These are phyloP conservation scores for Drechslerella coelobrocha DNA, from an alignment of 2,329 filamentous ascomycete genomes.

Conservation along the genomic window DNA sequence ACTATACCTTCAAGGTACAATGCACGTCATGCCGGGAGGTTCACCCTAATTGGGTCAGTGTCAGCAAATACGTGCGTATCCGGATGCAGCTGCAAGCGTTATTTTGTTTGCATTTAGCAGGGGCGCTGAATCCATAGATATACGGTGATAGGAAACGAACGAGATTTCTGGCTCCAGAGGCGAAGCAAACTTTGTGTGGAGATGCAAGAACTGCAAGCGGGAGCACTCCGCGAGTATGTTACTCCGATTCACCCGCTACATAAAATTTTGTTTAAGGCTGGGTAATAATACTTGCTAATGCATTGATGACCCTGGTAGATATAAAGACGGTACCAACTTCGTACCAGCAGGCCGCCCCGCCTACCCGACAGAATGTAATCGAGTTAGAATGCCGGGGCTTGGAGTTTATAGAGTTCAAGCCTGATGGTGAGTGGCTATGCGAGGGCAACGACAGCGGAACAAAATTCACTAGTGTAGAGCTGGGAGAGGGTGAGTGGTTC, in stretches of 20 bases:
- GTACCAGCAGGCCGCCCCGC: slow-evolving; percentile 74
- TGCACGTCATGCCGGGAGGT: slow-evolving; percentile 96
- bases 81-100: too few relatives aligned
- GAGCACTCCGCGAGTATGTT: slow-evolving; percentile 43
- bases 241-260: neutral
- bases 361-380: slow-evolving; percentile 79
- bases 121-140: slow-evolving; percentile 13
- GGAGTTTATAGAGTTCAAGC: slow-evolving; percentile 87
- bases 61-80: slow-evolving; percentile 83
- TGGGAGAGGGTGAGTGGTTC: slow-evolving; percentile 93
- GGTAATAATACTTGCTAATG: neutral
- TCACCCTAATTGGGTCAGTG: slow-evolving; percentile 82
- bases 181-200: slow-evolving; percentile 99
- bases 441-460: slow-evolving; percentile 80
- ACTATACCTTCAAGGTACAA: slow-evolving; percentile 97
- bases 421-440: slow-evolving; percentile 92
- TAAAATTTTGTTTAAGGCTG: neutral
- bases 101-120: too few relatives aligned
- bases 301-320: slow-evolving; percentile 70
- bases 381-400: slow-evolving; percentile 93
- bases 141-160: slow-evolving; percentile 72
- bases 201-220: slow-evolving; percentile 90
- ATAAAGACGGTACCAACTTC: slow-evolving; percentile 76
- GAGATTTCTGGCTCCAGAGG: slow-evolving; percentile 92
- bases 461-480: slow-evolving; percentile 80